Base-by-base conservation (phyloP, 176 grass and related monocot species). In the Hordeum marinum region DNA sequence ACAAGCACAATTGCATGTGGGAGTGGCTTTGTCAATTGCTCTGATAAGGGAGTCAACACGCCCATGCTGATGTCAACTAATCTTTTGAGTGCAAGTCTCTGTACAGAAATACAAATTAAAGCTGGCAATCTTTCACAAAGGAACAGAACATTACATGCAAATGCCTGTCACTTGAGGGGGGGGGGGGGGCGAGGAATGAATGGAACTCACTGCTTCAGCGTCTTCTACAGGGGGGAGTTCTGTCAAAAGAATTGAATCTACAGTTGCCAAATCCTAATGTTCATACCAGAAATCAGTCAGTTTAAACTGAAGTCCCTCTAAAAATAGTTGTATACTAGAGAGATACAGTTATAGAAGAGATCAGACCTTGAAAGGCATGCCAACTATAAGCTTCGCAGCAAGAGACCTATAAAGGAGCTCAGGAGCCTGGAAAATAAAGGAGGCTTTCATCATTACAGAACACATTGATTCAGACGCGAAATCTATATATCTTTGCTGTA, bases 331-430 rank as follows among this genome's bases (percentile, higher is more conserved):
- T 39, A 42, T 72, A n/a, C 14, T 83, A 57, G 37, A 50, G n/a
- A 84, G 27, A 74, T 77, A 80, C 59, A 83, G 87, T 23, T 32
- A 75, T 52, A 87, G 62, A 89, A 90, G n/a, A 90, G n/a, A 86
- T 78, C 77, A 87, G 77, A 98, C 96, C 93, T 98, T 95, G 93
- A 98, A 98, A 95, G 96, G 93, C 96, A 99, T 99, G 71, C 96
- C 96, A 48, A 94, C 90, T 41, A 91, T 84, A 86, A 96, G 91
- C 83, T 99, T 99, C 11, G 91, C 75, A 20, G 88, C 93, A 85
- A 96, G 96, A 88, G 96, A 96, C 48, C 76, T 93, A 57, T 96
- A 99, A 76, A 96, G 74, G 87, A 94, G 85, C 71, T 96, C 90
- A 79, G 93, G 91, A 80, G 81, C 82, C 93, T 99, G 78, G 52